Evolutionary conservation across 176 grass and related monocot genomes (phyloP).

Genomic region (Eragrostis nindensis): DNA sequence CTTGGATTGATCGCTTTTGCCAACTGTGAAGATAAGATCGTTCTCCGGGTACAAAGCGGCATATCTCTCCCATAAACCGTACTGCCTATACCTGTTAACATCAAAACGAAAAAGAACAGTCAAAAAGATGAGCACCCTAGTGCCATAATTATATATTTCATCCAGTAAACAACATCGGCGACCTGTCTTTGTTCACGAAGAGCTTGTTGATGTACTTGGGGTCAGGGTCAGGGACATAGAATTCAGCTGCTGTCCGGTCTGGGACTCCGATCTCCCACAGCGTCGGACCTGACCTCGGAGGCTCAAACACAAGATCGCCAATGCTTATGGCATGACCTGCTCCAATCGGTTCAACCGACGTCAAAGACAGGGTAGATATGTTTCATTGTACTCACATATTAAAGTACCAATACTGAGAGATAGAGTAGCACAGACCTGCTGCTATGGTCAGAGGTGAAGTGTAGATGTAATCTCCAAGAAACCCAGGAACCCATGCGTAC

Average conservation of each 20-base stretch:
- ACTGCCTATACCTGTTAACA: constrained; percentile 67
- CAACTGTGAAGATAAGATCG: constrained; percentile 62
- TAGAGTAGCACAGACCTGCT: constrained; percentile 31
- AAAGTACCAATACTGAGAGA: not conserved
- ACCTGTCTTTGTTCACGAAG: constrained; percentile 52
- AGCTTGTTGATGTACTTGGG: constrained; percentile 53
- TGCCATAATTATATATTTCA: not conserved
- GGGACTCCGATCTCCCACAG: constrained; percentile 85
- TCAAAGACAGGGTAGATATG: not conserved
- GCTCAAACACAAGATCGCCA: constrained; percentile 58
- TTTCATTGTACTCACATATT: not conserved
- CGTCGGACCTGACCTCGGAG: constrained; percentile 65
- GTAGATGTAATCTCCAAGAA: constrained; percentile 66
- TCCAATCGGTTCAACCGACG: not conserved
- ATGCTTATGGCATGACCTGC: constrained; percentile 32
- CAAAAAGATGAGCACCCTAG: not conserved
- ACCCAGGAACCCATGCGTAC: constrained; percentile 77
- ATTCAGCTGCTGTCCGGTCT: constrained; percentile 66
- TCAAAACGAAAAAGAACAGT: not conserved
- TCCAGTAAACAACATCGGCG: not conserved
- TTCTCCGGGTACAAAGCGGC: constrained; percentile 53
- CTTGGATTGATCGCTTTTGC: constrained; percentile 53
- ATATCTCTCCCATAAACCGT: constrained; percentile 88
- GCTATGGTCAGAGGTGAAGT: constrained; percentile 42
- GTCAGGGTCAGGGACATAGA: constrained; percentile 68